Evolutionary conservation across 306 rosid species (phyloP), one percentile per base, ranked within the genome.

Genomic region (Begonia fuchsioides): DNA sequence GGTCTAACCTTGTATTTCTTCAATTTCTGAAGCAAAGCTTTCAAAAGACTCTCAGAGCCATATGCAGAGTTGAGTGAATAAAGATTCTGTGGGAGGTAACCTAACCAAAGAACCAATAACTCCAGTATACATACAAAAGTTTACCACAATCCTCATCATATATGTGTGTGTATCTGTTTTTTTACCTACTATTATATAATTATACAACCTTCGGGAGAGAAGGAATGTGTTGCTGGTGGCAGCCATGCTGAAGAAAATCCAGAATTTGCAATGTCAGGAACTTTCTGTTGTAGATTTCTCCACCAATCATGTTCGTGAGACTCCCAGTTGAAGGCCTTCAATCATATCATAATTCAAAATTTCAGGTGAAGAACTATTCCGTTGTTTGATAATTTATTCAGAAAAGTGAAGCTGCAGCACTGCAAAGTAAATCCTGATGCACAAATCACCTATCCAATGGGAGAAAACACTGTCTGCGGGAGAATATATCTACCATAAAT

Each of bases 241-340:
- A 88, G 64, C 96, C 95, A 88, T 15, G 70, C 84, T 13, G 96
- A 81, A 10, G 96, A 80, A 54, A 88, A 74, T 51, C 96, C 96
- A 65, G 86, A 63, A 53, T 66, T 62, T 44, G 93, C 86, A 10
- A 83, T 71, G 47, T 83, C 93, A 13, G 81, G 64, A 68, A 83
- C 75, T 78, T 83, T 83, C 38, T 57, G 40, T 41, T 81, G 86
- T 56, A 83, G 72, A 68, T 70, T 76, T 48, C 49, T 68, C 95
- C 90, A 88, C 93, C 97, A 88, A 55, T 72, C 76, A 68, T 62
- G 5, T 44, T 78, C 84, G 59, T 81, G 82, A 58, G 97, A 88
- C 65, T 88, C 95, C 97, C 95, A 88, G 56, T 83, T 88, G 64
- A 83, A 83, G 20, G 78, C 97, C 97, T 88, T 65, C 43, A 71